These are phyloP conservation scores for Citrus glauca DNA, from an alignment of 345 rosid genomes.

Conservation along the genomic window DNA sequence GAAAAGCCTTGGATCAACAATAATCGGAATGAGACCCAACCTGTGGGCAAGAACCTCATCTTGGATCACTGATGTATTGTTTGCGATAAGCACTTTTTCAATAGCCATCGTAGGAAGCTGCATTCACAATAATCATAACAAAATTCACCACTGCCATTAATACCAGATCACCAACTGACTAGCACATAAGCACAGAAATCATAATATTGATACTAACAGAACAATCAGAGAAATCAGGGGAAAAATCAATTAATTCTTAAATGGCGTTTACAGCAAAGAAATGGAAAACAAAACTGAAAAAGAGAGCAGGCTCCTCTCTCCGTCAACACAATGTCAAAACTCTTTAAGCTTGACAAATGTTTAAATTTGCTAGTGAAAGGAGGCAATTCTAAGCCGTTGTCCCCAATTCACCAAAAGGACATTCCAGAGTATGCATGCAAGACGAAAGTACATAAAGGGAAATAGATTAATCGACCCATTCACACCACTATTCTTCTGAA, in stretches of 20 bases:
- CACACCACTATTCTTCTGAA: neutral
- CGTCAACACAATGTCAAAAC: neutral
- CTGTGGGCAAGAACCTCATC: constrained; percentile 97
- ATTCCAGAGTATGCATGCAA: neutral
- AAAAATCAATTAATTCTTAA: neutral
- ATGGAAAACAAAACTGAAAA: neutral
- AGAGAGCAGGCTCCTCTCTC: neutral
- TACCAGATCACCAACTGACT: neutral
- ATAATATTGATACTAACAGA: neutral
- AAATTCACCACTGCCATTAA: neutral
- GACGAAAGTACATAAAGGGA: neutral
- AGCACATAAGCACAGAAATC: neutral
- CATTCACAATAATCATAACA: constrained; percentile 11
- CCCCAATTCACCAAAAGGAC: neutral
- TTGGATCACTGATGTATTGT: constrained; percentile 79
- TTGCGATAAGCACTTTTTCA: constrained; percentile 83
- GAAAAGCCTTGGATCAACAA: constrained; percentile 79
- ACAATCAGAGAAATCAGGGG: neutral
- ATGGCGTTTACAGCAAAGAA: neutral
- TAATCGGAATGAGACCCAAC: constrained; percentile 86
- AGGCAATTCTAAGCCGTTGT: neutral
- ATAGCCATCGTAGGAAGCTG: constrained; percentile 97
- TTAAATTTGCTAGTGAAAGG: neutral
- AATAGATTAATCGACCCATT: neutral
- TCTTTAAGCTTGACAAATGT: neutral